A percentile compares a stretch with the other conserved stretches of the same genome.
Evolutionary conservation across 2,329 filamentous ascomycete species (phyloP).

Genomic region (Fusarium sp.): DNA sequence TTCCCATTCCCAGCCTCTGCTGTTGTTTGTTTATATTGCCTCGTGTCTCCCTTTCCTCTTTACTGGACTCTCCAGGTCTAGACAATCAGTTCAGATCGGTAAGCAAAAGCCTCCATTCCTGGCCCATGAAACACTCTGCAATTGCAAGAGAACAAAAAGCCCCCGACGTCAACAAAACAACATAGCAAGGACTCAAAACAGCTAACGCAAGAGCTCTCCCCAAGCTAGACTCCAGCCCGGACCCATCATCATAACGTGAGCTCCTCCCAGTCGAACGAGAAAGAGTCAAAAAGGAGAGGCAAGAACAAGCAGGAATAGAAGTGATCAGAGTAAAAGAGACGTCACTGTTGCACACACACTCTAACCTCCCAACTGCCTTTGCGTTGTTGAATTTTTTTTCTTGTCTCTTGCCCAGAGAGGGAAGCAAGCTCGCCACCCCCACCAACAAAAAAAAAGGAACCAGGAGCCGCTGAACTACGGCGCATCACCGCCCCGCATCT

Average conservation of each 20-base stretch:
- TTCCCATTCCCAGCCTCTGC: not conserved
- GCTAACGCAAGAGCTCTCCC: conserved; percentile 5
- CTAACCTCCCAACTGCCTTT: conserved; percentile 5
- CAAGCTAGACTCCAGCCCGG: not conserved
- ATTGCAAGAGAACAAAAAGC: conserved; percentile 10
- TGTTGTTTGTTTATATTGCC: conserved; percentile 11
- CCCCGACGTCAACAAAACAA: conserved; percentile 20
- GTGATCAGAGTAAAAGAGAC: conserved; percentile 7
- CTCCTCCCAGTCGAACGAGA: not conserved
- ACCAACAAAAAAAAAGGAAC: conserved; percentile 22
- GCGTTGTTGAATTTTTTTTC: conserved; percentile 21
- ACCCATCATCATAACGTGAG: conserved; percentile 10
- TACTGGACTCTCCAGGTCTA: not conserved
- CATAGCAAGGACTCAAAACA: conserved; percentile 10
- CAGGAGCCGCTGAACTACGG: conserved; percentile 28
- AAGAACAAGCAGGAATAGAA: not conserved
- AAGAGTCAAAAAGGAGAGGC: not conserved
- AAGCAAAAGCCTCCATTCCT: conserved; percentile 36
- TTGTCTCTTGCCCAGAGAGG: conserved; percentile 1
- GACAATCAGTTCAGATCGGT: not conserved
- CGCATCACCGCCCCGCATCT: conserved; percentile 44
- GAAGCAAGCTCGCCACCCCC: conserved; percentile 42
- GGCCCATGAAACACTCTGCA: conserved; percentile 28
- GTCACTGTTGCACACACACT: conserved; percentile 30
- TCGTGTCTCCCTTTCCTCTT: conserved; percentile 3